Evolutionary conservation across 148 eudicot species (phyloP).

Genomic region (Cornus controversa): DNA sequence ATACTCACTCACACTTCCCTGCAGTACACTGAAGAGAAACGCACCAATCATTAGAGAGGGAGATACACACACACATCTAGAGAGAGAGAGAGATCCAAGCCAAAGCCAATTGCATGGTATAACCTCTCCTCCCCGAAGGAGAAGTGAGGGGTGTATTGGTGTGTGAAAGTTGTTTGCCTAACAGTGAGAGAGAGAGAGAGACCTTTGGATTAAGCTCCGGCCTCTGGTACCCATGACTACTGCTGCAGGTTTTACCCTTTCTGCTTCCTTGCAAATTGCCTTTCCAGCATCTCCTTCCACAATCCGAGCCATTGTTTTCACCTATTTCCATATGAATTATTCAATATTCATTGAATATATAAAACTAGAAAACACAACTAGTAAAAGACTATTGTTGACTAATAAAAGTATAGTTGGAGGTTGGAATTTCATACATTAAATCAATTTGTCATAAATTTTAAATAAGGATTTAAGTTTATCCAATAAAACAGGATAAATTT

Average conservation of each 20-base stretch:
- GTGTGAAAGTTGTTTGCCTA: no score
- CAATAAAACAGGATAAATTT: neutral
- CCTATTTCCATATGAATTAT: constrained; percentile 33
- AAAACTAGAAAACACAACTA: constrained; percentile 4
- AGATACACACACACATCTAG: neutral
- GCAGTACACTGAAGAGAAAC: constrained; percentile 56
- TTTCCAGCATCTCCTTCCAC: constrained; percentile 92
- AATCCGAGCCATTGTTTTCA: constrained; percentile 64
- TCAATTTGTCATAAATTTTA: neutral
- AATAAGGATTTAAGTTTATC: neutral
- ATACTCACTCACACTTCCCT: constrained; percentile 92
- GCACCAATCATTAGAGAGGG: neutral
- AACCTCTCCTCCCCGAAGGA: neutral
- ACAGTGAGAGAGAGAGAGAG: neutral
- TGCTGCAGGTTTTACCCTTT: constrained; percentile 81
- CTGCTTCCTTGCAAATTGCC: constrained; percentile 85
- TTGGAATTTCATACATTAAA: neutral
- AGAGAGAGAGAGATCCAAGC: constrained; percentile 3
- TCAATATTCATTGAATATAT: neutral
- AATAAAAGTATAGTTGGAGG: neutral
- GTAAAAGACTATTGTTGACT: neutral
- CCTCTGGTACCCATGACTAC: constrained; percentile 88
- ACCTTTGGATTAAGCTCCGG: constrained; percentile 82
- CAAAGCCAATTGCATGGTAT: no score
- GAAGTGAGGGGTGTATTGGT: neutral